Percentiles rank a stretch among this genome's conserved stretches.
These are phyloP conservation scores for Barnettozyma botsteinii DNA, from an alignment of 805 yeast genomes.

Conservation along the genomic window DNA sequence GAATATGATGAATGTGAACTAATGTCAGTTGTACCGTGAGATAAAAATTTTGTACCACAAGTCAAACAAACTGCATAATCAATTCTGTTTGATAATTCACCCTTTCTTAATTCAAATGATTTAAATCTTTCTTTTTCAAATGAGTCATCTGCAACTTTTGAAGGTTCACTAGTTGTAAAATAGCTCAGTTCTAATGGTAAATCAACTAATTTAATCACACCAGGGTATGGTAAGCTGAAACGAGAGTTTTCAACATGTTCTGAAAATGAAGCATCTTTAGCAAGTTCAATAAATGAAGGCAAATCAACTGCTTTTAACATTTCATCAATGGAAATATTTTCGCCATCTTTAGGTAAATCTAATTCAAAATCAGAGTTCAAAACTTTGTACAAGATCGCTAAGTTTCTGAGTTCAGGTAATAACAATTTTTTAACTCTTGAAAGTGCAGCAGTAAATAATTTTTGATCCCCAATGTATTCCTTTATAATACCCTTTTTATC, in stretches of 20 bases:
- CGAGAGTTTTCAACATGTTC: too few species aligned
- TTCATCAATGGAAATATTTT: slow-evolving; percentile 6
- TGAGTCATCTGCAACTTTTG: slow-evolving; percentile 12
- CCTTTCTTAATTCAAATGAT: neutral
- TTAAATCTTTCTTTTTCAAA: neutral
- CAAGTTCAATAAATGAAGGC: slow-evolving; percentile 5
- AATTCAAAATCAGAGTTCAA: slow-evolving; percentile 15
- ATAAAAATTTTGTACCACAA: slow-evolving; percentile 38
- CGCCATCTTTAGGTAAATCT: slow-evolving; percentile 2
- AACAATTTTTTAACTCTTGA: slow-evolving; percentile 8
- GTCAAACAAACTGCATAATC: slow-evolving; percentile 41
- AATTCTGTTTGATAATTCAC: slow-evolving; percentile 24
- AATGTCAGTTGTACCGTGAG: slow-evolving; percentile 28
- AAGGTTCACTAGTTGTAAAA: slow-evolving; percentile 27
- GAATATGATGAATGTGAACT: slow-evolving; percentile 25
- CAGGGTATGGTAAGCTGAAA: slow-evolving; percentile 38
- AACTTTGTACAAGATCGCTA: slow-evolving; percentile 20
- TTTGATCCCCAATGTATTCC: neutral
- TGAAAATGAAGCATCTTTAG: neutral
- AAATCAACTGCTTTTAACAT: slow-evolving; percentile 11
- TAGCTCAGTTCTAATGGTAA: slow-evolving; percentile 43
- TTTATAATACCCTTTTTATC: too few species aligned
- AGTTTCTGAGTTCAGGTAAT: slow-evolving; percentile 16
- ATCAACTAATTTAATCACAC: slow-evolving; percentile 45
- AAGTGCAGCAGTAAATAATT: neutral